Percentiles rank a stretch among this genome's conserved stretches.
Conservation (phyloP, 208 protist species). For the Acanthamoeba polyphaga region DNA sequence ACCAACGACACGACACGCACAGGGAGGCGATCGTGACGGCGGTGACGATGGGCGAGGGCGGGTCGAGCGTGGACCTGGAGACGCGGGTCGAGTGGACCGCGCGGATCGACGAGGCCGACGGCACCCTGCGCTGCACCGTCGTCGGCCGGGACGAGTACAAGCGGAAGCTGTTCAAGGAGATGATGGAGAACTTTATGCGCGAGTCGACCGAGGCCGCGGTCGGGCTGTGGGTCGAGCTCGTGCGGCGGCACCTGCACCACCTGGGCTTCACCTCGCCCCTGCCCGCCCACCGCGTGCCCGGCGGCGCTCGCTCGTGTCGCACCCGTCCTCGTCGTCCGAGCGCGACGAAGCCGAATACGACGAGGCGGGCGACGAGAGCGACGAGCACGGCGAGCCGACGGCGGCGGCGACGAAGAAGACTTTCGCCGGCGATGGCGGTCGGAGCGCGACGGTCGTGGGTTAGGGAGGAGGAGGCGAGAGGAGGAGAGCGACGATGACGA, state of each 20-base stretch:
- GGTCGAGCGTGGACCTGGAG: constrained; percentile 17
- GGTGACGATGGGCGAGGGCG: constrained; percentile 25
- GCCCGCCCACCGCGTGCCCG: too few species aligned
- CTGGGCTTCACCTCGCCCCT: neutral
- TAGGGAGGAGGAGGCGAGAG: neutral
- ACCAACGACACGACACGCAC: too few species aligned
- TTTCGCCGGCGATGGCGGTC: too few species aligned
- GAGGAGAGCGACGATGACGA: neutral
- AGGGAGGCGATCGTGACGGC: constrained; percentile 2
- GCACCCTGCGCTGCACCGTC: neutral
- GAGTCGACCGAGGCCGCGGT: constrained; percentile 7
- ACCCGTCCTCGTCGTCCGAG: neutral
- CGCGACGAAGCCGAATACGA: neutral
- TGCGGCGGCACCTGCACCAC: constrained; percentile 20
- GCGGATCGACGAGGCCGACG: neutral
- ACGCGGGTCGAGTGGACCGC: constrained; percentile 37
- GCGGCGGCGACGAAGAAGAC: too few species aligned
- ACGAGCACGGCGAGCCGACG: neutral
- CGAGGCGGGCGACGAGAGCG: neutral
- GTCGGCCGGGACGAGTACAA: constrained; percentile 11
- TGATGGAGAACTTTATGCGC: constrained; percentile 1
- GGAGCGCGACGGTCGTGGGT: neutral
- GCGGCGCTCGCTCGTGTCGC: neutral
- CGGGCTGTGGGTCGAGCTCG: neutral
- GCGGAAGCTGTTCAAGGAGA: constrained; percentile 18